Evolutionary conservation across 208 protist genomes (phyloP).

Genomic region (Kentomonas sorsogonicus): DNA sequence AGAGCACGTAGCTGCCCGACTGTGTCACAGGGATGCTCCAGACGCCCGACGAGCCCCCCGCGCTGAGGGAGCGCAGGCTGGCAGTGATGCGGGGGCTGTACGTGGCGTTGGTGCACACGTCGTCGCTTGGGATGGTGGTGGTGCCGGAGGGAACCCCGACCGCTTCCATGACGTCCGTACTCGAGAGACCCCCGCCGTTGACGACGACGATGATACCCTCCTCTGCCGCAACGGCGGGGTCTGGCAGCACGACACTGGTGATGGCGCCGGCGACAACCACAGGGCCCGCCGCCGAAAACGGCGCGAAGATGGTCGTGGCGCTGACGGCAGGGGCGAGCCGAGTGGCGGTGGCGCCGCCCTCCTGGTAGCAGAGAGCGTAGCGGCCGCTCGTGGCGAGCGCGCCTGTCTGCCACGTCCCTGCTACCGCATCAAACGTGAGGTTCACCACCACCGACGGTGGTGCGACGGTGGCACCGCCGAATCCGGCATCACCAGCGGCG

Average conservation of each 20-base stretch:
- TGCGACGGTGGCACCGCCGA: constrained; percentile 19
- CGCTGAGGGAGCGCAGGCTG: constrained; percentile 10
- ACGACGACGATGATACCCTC: constrained; percentile 30
- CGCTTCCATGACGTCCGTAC: constrained; percentile 46
- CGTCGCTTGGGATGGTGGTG: constrained; percentile 29
- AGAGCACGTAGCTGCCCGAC: constrained; percentile 63
- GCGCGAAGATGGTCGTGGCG: constrained; percentile 38
- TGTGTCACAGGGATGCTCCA: constrained; percentile 33
- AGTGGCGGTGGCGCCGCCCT: too few relatives aligned
- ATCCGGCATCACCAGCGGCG: constrained; percentile 25
- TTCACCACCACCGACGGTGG: too few relatives aligned
- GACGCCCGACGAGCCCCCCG: constrained; percentile 23
- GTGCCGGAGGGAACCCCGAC: constrained; percentile 32
- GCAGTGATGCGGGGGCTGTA: constrained; percentile 51
- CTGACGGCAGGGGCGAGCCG: too few relatives aligned
- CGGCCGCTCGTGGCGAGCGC: constrained; percentile 12
- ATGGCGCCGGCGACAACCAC: constrained; percentile 50
- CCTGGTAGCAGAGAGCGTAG: constrained; percentile 81
- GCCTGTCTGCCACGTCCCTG: constrained; percentile 20
- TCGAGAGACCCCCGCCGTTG: constrained; percentile 60
- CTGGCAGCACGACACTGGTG: constrained; percentile 13
- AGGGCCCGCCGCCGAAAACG: constrained; percentile 35
- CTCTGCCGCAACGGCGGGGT: constrained; percentile 16
- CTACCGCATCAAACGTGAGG: constrained; percentile 25
- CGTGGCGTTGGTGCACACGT: constrained; percentile 65